Base-by-base conservation (phyloP, 345 rosid species). In the Eucalyptus albens region DNA sequence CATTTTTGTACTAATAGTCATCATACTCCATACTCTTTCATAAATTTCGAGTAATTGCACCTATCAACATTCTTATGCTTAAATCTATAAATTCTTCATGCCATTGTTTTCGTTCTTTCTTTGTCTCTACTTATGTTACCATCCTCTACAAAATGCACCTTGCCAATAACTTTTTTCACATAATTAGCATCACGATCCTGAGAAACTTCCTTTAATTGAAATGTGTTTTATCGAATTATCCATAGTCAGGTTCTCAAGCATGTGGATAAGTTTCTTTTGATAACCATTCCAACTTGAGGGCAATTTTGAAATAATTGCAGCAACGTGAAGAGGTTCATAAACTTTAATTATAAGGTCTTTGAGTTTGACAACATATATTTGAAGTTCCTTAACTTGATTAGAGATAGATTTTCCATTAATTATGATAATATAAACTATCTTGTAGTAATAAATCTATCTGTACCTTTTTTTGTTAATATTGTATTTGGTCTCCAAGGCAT, bases 361-460 rank as follows among this genome's bases (percentile, higher is more conserved):
- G 9, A 65, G 37, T 65, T 65, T 65, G 37, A 15, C 37, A 65
- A 67, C 40, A n/a, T 67, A 67, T n/a, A 67, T n/a, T 67, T n/a
- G 0, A 67, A 67, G 21, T 67, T 67, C 40, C 77, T 67, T 33
- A 0, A 65, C 19, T 15, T 67, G 21, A 9, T 67, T 67, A 67
- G 40, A n/a, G 21, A 65, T 4, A 65, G 19, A 60, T 7, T n/a
- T 65, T 65, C 5, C 37, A 65, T 65, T n/a, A 15, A n/a, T n/a
- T 21, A n/a, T 0, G 6, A 8, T n/a, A 65, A 4, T n/a, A 7
- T 16, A n/a, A 65, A n/a, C 16, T n/a, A 15, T 65, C 33, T 65
- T 9, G 16, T 2, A n/a, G 0, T 31, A n/a, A 1, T n/a, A 65
- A 15, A n/a, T 65, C 77, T n/a, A 8, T 65, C 1, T 0, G 0